Percentiles rank a stretch among this genome's conserved stretches.
phyloP scores from a whole-genome alignment of 1,284 basidiomycete species.

The Ceratobasidium sp. region DNA sequence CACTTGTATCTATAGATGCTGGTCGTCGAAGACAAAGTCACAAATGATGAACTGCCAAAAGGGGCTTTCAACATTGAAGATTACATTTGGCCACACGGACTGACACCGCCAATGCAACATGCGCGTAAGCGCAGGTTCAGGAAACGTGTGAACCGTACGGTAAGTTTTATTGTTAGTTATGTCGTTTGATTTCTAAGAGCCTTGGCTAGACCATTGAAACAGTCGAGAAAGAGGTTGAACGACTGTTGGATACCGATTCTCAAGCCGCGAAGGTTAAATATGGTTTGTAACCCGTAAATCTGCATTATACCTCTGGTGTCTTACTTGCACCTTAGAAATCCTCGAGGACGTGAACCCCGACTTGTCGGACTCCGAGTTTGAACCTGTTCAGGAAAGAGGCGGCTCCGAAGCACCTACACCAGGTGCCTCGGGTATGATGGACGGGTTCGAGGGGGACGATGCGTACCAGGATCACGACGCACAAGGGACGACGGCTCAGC shows the following conservation, averaged over 20 bases:
- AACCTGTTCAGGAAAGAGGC: constrained; percentile 68
- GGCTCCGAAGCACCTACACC: constrained; percentile 69
- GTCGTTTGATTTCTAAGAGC: not conserved
- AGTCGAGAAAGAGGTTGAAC: constrained; percentile 96
- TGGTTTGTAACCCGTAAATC: constrained; percentile 62
- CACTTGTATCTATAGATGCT: constrained; percentile 72
- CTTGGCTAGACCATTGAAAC: constrained; percentile 87
- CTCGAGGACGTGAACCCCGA: constrained; percentile 89
- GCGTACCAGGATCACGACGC: constrained; percentile 40
- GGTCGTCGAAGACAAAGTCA: constrained; percentile 83
- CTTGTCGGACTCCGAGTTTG: constrained; percentile 85
- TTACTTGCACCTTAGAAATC: constrained; percentile 65
- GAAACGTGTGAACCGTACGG: constrained; percentile 87
- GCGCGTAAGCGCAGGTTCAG: constrained; percentile 94
- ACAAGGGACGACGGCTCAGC: constrained; percentile 19
- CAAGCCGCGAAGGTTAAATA: constrained; percentile 84
- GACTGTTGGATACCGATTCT: constrained; percentile 88
- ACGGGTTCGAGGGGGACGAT: constrained; percentile 34
- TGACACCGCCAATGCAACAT: constrained; percentile 93
- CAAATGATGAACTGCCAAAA: constrained; percentile 68
- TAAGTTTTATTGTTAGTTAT: constrained; percentile 57
- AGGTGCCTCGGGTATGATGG: constrained; percentile 27
- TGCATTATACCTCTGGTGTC: not conserved
- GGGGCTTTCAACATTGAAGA: constrained; percentile 90
- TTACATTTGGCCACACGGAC: constrained; percentile 97